Percentiles rank a stretch among this genome's conserved stretches.
Conservation (phyloP, 441 rosid genomes). For the Hura crepitans region DNA sequence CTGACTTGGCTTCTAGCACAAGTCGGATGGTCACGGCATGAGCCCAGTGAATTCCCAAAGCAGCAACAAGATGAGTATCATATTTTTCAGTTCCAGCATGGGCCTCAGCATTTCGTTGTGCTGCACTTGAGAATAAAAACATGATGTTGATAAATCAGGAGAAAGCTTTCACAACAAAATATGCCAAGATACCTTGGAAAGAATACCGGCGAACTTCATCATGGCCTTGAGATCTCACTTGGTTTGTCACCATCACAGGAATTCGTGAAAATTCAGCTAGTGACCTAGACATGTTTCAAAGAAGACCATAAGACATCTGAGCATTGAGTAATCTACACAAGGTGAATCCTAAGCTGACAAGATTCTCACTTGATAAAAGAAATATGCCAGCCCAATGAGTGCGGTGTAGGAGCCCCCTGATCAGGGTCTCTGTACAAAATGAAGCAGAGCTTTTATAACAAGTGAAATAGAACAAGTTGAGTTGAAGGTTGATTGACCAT, state of each 20-base stretch:
- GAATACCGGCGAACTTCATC: constrained; percentile 47
- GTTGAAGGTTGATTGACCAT: neutral
- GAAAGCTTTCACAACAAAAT: constrained; percentile 17
- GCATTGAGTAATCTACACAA: constrained; percentile 17
- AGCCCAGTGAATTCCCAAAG: constrained; percentile 85
- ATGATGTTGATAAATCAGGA: constrained; percentile 12
- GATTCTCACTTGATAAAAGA: constrained; percentile 67
- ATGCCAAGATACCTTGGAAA: constrained; percentile 57
- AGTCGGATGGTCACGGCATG: constrained; percentile 81
- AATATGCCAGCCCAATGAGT: constrained; percentile 75
- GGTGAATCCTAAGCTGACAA: constrained; percentile 14
- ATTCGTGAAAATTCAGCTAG: constrained; percentile 81
- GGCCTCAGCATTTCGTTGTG: constrained; percentile 29
- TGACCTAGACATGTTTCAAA: constrained; percentile 43
- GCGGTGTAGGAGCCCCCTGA: constrained; percentile 44
- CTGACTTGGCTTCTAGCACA: constrained; percentile 74
- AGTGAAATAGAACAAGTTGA: neutral
- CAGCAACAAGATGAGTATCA: constrained; percentile 75
- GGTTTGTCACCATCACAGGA: constrained; percentile 84
- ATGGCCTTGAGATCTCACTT: constrained; percentile 72
- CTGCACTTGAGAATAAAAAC: constrained; percentile 33
- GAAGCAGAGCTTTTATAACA: constrained; percentile 4
- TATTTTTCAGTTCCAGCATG: constrained; percentile 34
- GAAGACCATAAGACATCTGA: constrained; percentile 5
- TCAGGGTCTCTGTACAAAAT: constrained; percentile 51